phyloP scores from a whole-genome alignment of 139 green algal species.

The Tetradesmus obliquus region DNA sequence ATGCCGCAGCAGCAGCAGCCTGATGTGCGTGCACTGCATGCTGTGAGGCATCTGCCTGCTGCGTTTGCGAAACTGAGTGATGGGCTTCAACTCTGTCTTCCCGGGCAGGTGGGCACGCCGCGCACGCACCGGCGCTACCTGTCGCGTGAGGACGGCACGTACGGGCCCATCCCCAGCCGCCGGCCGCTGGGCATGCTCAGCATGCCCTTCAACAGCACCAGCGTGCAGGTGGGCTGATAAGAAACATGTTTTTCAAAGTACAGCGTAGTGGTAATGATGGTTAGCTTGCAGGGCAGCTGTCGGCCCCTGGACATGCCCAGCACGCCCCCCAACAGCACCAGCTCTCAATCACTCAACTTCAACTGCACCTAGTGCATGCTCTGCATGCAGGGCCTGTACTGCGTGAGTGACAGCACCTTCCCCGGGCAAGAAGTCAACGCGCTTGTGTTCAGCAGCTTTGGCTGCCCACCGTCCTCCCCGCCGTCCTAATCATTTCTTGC shows the following conservation, averaged over 20 bases:
- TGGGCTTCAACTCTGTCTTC: no score
- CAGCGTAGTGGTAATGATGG: no score
- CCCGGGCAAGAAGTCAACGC: slow-evolving; percentile 93
- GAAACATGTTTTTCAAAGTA: no score
- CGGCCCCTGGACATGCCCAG: slow-evolving; percentile 90
- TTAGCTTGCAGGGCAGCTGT: no score
- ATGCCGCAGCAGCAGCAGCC: no score
- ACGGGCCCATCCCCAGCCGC: slow-evolving; percentile 91
- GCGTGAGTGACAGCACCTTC: slow-evolving; percentile 95
- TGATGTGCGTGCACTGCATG: no score
- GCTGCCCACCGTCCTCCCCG: no score
- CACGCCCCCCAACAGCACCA: slow-evolving; percentile 96
- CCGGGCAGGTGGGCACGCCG: slow-evolving; percentile 90
- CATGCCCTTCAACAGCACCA: slow-evolving; percentile 96
- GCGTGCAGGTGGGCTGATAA: slow-evolving; percentile 58
- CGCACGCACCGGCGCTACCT: slow-evolving; percentile 94
- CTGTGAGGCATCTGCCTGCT: neutral
- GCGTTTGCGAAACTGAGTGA: neutral
- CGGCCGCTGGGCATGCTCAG: slow-evolving; percentile 91
- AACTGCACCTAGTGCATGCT: no score
- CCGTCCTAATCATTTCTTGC: no score
- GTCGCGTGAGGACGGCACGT: slow-evolving; percentile 89
- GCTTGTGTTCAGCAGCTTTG: slow-evolving; percentile 95
- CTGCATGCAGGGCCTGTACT: slow-evolving; percentile 81
- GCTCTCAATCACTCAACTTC: no score